Evolutionary conservation across 805 yeast species (phyloP), one percentile per base, ranked within the genome.

Genomic region (Metschnikowia shivogae): DNA sequence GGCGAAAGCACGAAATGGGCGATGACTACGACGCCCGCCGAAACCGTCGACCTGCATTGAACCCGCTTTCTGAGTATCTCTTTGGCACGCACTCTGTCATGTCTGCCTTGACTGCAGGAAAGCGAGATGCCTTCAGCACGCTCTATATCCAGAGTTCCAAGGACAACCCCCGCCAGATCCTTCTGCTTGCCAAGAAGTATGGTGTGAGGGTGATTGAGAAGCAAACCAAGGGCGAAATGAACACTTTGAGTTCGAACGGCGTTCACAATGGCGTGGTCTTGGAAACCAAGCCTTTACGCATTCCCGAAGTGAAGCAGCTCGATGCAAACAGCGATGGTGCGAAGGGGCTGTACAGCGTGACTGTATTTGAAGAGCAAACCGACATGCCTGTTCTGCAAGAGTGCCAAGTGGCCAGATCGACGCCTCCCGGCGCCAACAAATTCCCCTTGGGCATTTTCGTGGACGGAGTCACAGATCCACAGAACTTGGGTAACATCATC

Each of bases 381-480:
- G 43, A 33, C 13, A 6, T 4, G 12, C 37, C 33, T 4, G 29
- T 26, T 13, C 28, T 9, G 33, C 33, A 33, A 32, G 17, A 12
- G 9, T 27, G 24, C 26, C 37, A 39, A 22, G 59, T 65, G 7
- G 63, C 53, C 6, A 48, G 67, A n/a, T 57, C 54, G 13, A 42
- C 43, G n/a, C 29, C 30, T 31, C 50, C 59, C 14, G 52, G 38
- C 8, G 13, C 38, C 24, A 45, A 39, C 24, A 49, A 43, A 29
- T 59, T 49, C 54, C 95, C 96, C 2, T 55, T 89, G 13, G 96
- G 89, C 0, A 53, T 89, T 3, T 88, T 75, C 55, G 64, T 89
- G 22, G 96, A 89, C 62, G 88, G 86, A 47, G 73, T 89, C 36
- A 79, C 86, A 11, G 96, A 89, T 61, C 92, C 96, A 0, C 95